Percentiles rank a stretch among this genome's conserved stretches.
Evolutionary conservation across 768 basidiomycete genomes (phyloP).

Genomic region (Neoboletus magnificus): DNA sequence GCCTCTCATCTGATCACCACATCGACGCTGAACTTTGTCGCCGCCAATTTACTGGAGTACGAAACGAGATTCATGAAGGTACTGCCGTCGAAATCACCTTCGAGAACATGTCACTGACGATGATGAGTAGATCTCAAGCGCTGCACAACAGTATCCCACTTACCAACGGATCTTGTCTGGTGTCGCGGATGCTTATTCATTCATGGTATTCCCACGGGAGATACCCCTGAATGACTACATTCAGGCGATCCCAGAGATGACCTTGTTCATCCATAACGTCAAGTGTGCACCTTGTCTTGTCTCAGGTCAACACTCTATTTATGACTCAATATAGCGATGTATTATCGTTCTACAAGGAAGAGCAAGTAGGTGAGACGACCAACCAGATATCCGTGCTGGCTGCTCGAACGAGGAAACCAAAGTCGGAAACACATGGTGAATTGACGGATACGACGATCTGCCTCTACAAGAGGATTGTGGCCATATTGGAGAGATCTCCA

Average conservation of each 20-base stretch:
- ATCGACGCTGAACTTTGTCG: slow-evolving; percentile 33
- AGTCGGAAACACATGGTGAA: slow-evolving; percentile 21
- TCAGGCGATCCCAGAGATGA: not conserved
- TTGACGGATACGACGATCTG: slow-evolving; percentile 26
- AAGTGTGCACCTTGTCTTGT: not conserved
- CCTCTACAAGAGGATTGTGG: slow-evolving; percentile 21
- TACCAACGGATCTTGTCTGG: not conserved
- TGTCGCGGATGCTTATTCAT: not conserved
- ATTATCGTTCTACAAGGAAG: not conserved
- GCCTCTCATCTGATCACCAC: slow-evolving; percentile 33
- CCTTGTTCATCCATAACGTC: not conserved
- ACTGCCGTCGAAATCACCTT: not conserved
- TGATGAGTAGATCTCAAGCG: not conserved
- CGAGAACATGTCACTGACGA: not conserved
- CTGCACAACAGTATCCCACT: not conserved
- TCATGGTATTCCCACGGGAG: not conserved
- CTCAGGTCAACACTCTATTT: not conserved
- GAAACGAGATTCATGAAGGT: slow-evolving; percentile 26
- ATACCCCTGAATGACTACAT: not conserved
- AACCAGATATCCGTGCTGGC: slow-evolving; percentile 19
- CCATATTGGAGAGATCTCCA: slow-evolving; percentile 20
- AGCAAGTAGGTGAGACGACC: not conserved
- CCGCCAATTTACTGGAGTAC: slow-evolving; percentile 14
- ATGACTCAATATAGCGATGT: not conserved
- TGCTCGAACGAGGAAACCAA: slow-evolving; percentile 18